Conservation (phyloP, 2,329 filamentous ascomycete species). For the Rutstroemia sp. region DNA sequence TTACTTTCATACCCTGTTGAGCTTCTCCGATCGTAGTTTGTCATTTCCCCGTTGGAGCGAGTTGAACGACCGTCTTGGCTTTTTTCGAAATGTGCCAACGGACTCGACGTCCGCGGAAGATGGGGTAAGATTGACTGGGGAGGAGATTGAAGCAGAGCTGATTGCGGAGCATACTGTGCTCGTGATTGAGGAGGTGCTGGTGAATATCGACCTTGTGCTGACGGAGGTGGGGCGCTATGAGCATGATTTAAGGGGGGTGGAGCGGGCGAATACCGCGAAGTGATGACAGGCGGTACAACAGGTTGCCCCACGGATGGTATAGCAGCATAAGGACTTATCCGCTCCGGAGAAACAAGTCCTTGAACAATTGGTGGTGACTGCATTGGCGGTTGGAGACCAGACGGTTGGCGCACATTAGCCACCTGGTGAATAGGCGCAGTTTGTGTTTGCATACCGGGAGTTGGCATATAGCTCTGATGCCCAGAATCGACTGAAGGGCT, state of each 20-base stretch:
- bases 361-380: constrained; percentile 14
- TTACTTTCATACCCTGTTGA: constrained; percentile 47
- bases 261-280: constrained; percentile 53
- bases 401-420: constrained; percentile 5
- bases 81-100: constrained; percentile 53
- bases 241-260: constrained; percentile 36
- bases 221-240: constrained; percentile 33
- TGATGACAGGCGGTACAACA: constrained; percentile 28
- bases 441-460: constrained; percentile 1
- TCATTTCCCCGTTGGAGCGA: constrained; percentile 29
- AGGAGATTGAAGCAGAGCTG: constrained; percentile 31
- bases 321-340: constrained; percentile 28
- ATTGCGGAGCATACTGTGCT: constrained; percentile 24
- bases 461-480: constrained; percentile 5
- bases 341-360: constrained; percentile 27
- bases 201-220: constrained; percentile 29
- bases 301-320: constrained; percentile 17
- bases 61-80: constrained; percentile 20
- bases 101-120: constrained; percentile 58
- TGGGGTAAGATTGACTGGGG: constrained; percentile 42
- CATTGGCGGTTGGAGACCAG: constrained; percentile 12
- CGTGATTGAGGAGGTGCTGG: constrained; percentile 33
- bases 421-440: neutral
- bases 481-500: constrained; percentile 9
- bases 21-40: constrained; percentile 41